Conservation (phyloP, 2,329 filamentous ascomycete genomes). For the Davidsoniella virescens region DNA sequence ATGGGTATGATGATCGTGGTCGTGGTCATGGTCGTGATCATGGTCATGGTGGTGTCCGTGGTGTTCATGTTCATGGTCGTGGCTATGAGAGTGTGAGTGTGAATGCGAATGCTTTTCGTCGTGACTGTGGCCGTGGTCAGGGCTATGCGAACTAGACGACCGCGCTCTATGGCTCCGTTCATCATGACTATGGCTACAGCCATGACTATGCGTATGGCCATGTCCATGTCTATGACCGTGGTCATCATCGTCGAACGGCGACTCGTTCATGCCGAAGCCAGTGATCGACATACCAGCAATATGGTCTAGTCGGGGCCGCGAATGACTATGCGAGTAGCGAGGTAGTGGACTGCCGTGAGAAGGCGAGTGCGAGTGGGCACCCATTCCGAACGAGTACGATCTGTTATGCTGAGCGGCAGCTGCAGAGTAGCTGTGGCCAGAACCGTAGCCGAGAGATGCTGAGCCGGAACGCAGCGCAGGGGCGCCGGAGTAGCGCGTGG, state of each 20-base stretch:
- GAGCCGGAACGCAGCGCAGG: too few relatives aligned
- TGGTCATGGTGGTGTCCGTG: slow-evolving; percentile 19
- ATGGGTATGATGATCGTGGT: slow-evolving; percentile 16
- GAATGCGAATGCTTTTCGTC: neutral
- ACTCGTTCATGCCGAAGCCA: neutral
- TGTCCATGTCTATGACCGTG: slow-evolving; percentile 16
- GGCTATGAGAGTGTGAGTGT: slow-evolving; percentile 18
- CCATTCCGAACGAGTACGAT: slow-evolving; percentile 6
- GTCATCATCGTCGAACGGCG: neutral
- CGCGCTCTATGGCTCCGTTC: slow-evolving; percentile 4
- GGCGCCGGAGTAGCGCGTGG: too few relatives aligned
- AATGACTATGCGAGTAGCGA: neutral
- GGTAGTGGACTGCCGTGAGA: neutral
- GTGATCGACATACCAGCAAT: neutral
- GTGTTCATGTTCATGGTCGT: slow-evolving; percentile 18
- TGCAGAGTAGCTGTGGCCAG: neutral
- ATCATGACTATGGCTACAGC: slow-evolving; percentile 16
- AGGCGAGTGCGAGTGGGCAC: slow-evolving; percentile 7
- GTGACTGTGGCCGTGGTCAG: slow-evolving; percentile 11
- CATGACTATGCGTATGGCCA: slow-evolving; percentile 15
- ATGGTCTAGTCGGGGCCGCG: neutral
- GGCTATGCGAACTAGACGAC: slow-evolving; percentile 12
- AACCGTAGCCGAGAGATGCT: neutral
- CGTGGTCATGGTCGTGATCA: slow-evolving; percentile 17
- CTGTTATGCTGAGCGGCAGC: neutral